Base-by-base conservation (phyloP, 176 grass and related monocot genomes). In the Luzula sylvatica region DNA sequence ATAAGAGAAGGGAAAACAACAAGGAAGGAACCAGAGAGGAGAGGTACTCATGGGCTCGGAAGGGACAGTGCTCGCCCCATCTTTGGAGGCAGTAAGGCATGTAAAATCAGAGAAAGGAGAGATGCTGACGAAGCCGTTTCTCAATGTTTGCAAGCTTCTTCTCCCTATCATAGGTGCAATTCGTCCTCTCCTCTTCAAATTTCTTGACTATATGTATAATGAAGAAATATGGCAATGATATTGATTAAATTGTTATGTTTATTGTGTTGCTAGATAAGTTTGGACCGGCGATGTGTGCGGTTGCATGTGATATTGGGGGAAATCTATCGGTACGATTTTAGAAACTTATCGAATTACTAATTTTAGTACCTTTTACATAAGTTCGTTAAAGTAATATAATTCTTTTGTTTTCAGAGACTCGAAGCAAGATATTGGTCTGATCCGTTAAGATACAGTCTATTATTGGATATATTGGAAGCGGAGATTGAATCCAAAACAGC, bases 241-340 rank as follows among this genome's bases (percentile, higher is more conserved):
- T 50, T 66, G 32, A 42, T 55, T 26, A 54, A 26, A 27, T 54
- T 53, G 11, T 42, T 26, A 2, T 68, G 11, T 38, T 2, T n/a
- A n/a, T n/a, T n/a, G n/a, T n/a, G n/a, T n/a, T n/a, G n/a, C n/a
- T 58, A 71, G 67, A 71, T 71, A 71, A 61, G 21, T 44, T 71
- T 51, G 67, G 67, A 26, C 19, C 42, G 38, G 53, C 67, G 8
- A 22, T 71, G 55, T 59, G 53, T 9, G 46, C 56, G 48, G 55
- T 71, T 40, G 59, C 15, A n/a, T 60, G 53, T 20, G 67, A 71
- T 40, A 20, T 71, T 23, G 54, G 55, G 24, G 27, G 42, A 16
- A 71, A 71, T 28, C 7, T 71, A 51, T 50, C 67, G 42, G 67
- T 71, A 60, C 8, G 67, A 40, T 3, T 2, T 58, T 14, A 38